phyloP scores from a whole-genome alignment of 2,329 filamentous ascomycete species.

The Dichotomopilus funicola region DNA sequence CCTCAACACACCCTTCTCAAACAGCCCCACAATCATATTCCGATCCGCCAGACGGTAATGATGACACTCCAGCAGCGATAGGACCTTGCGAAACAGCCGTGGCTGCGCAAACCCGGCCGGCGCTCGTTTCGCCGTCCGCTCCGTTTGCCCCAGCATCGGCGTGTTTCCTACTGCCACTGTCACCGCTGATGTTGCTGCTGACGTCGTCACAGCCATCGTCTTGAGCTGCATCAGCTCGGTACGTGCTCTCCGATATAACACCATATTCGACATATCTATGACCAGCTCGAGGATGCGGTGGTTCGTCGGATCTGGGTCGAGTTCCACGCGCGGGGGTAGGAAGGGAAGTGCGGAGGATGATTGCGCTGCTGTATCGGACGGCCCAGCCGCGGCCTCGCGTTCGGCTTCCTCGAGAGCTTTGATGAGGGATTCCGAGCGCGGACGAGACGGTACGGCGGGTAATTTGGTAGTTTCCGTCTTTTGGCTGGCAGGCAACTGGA shows the following conservation, averaged over 20 bases:
- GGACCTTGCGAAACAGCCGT: conserved; percentile 74
- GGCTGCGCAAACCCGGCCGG: conserved; percentile 68
- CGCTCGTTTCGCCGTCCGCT: conserved; percentile 32
- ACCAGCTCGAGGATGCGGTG: conserved; percentile 80
- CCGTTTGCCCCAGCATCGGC: no score
- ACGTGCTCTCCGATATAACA: conserved; percentile 81
- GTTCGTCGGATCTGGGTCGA: conserved; percentile 43
- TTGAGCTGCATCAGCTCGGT: conserved; percentile 76
- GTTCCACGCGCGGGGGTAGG: conserved; percentile 26
- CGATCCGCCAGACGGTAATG: conserved; percentile 83
- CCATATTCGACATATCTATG: conserved; percentile 85
- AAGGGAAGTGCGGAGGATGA: neutral
- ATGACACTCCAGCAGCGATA: conserved; percentile 79
- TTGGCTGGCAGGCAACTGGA: conserved; percentile 44
- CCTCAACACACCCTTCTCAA: conserved; percentile 82
- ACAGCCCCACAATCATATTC: conserved; percentile 86
- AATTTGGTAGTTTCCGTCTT: conserved; percentile 44
- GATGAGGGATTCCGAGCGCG: conserved; percentile 33
- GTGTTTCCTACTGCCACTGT: no score
- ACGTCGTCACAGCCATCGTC: conserved; percentile 27
- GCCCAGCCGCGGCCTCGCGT: conserved; percentile 11
- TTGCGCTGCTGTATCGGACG: no score
- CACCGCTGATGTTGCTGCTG: no score
- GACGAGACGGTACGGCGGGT: conserved; percentile 35
- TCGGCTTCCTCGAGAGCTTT: conserved; percentile 23